These are phyloP conservation scores for Coniochaeta ligniaria DNA, from an alignment of 2,329 filamentous ascomycete genomes.

Conservation along the genomic window DNA sequence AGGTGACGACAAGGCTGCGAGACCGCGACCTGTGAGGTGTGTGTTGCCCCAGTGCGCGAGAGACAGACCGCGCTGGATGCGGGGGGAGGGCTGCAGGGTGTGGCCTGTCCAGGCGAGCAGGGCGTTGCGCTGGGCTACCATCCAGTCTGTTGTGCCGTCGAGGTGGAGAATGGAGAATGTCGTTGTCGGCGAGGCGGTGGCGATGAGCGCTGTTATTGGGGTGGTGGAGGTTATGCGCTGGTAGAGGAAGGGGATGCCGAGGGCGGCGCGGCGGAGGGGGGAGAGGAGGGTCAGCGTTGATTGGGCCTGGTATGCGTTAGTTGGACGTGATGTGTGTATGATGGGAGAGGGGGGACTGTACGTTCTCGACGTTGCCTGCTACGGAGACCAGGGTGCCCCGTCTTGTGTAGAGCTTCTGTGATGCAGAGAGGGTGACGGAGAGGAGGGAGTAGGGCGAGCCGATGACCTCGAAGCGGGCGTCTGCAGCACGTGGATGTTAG, in stretches of 20 bases:
- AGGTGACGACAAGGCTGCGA: constrained; percentile 76
- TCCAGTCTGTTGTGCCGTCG: constrained; percentile 93
- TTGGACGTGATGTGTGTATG: background rate
- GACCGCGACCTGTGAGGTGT: constrained; percentile 76
- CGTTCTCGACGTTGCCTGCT: constrained; percentile 85
- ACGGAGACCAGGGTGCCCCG: constrained; percentile 86
- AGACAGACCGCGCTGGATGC: constrained; percentile 66
- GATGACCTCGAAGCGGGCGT: constrained; percentile 90
- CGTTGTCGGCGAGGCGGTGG: constrained; percentile 77
- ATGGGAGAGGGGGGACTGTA: constrained; percentile 28
- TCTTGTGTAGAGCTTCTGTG: constrained; percentile 86
- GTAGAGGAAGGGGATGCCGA: constrained; percentile 92
- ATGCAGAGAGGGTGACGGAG: constrained; percentile 86
- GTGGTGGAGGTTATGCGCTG: constrained; percentile 83
- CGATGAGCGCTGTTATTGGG: constrained; percentile 81
- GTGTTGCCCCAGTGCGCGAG: constrained; percentile 90
- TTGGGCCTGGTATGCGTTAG: constrained; percentile 52
- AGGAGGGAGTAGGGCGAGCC: constrained; percentile 89
- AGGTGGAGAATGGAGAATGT: constrained; percentile 84
- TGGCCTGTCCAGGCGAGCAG: constrained; percentile 96
- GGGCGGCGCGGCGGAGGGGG: constrained; percentile 68
- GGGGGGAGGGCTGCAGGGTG: constrained; percentile 68
- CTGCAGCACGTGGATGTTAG: constrained; percentile 35
- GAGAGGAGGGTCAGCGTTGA: constrained; percentile 85
- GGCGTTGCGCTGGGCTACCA: constrained; percentile 79